Percentiles rank a stretch among this genome's conserved stretches.
Evolutionary conservation across 768 basidiomycete genomes (phyloP).

Genomic region (Royoungia palumana): DNA sequence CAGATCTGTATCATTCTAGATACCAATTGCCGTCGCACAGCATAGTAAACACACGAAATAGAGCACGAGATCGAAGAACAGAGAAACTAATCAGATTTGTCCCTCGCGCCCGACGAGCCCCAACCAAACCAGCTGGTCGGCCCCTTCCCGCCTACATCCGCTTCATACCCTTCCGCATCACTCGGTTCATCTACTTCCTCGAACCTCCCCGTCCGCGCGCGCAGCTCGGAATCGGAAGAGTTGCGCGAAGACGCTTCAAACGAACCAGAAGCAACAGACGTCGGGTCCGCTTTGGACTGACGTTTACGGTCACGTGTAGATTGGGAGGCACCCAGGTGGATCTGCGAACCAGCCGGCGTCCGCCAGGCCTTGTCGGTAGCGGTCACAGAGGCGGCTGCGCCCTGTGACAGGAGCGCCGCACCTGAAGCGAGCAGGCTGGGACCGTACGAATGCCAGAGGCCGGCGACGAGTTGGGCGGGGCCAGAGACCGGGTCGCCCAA

Average conservation of each 20-base stretch:
- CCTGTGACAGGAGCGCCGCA: constrained; percentile 56
- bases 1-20: constrained; percentile 1
- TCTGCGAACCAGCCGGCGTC: constrained; percentile 31
- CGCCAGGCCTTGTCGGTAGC: constrained; percentile 27
- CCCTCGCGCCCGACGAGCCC: constrained; percentile 26
- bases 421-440: constrained; percentile 69
- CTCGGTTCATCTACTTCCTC: constrained; percentile 73
- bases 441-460: constrained; percentile 77
- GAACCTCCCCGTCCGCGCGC: constrained; percentile 50
- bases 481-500: constrained; percentile 55
- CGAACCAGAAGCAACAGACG: constrained; percentile 31
- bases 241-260: constrained; percentile 32
- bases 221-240: constrained; percentile 42
- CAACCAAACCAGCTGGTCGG: constrained; percentile 35
- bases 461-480: constrained; percentile 60
- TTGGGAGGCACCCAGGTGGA: constrained; percentile 21
- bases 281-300: constrained; percentile 55
- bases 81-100: constrained; percentile 20
- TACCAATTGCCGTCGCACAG: background rate
- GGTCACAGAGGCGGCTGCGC: constrained; percentile 40
- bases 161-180: constrained; percentile 64
- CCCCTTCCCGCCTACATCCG: constrained; percentile 18
- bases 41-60: too few species aligned
- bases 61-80: background rate
- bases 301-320: constrained; percentile 44